Evolutionary conservation across 371 early-diverging fungal species (phyloP), one percentile per base, ranked within the genome.

Genomic region (Mortierella sp.): DNA sequence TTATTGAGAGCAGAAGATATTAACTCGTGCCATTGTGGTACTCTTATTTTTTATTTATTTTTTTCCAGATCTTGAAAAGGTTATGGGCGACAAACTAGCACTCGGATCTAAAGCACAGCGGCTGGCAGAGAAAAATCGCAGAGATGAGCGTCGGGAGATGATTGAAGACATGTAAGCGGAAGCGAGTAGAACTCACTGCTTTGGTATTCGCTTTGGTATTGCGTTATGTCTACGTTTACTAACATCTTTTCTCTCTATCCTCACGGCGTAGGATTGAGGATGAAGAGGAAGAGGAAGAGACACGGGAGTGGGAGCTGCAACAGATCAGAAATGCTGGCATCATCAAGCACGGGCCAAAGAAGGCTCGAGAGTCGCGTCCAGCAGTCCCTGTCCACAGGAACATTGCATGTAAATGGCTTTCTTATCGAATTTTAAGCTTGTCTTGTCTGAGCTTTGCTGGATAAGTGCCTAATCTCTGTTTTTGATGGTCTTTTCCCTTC

Each of bases 241-340:
- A 26, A 57, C 19, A 21, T 14, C 37, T 26, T 16, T 59, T 57
- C 45, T 48, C 19, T 15, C 2, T 43, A n/a, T 58, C 30, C 26
- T 64, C 4, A 28, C 6, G 21, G 29, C 52, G 43, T 62, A 76
- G 74, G 55, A 60, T 75, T 30, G 84, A 85, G 37, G 86, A 84
- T 18, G 88, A 82, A 23, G 85, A 85, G 2, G 88, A 87, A 18
- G 86, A 87, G 45, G 90, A 90, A 26, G 91, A 90, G 66, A 74
- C 90, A 55, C 82, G 84, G 9, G 84, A 87, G 57, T 92, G 93
- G 91, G 92, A 93, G 61, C 75, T 83, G 47, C 88, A 91, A 48
- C 85, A 87, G 76, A 90, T 92, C 30, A 86, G 87, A 30, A 88
- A 85, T 66, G 91, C 91, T 26, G 88, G 88, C 1, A 30, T 63